Evolutionary conservation across 2,329 filamentous ascomycete species (phyloP), one percentile per base, ranked within the genome.

Genomic region (Alternaria gaisen): DNA sequence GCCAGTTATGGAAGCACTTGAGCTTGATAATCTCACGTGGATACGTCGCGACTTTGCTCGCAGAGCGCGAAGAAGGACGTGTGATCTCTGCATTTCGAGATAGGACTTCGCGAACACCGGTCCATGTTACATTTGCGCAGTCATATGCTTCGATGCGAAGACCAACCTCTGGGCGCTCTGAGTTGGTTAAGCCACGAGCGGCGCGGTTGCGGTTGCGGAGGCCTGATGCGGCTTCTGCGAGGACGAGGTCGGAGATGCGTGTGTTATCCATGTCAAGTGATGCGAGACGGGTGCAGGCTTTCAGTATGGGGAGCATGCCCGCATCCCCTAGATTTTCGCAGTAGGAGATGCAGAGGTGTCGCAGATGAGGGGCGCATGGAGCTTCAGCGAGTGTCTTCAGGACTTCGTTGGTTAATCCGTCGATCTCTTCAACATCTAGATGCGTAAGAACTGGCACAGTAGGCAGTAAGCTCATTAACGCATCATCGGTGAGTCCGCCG

Each of bases 1-100:
- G 94, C 87, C 92, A 97, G 42, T 91, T 93, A 77, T 97, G 97
- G 82, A 94, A 98, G 79, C 93, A 97, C 79, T 97, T 97, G 43
- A 98, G 85, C 6, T 88, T 84, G 61, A 98, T 93, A 58, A 96
- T 87, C 74, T 97, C 90, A 1, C 88, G 87, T 0, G 93, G 91
- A 69, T 90, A 94, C 0, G 85, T 85, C 10, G 84, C 73, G 0
- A 71, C 68, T 28, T 69, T 69, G 30, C 65, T 70, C 5, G 67
- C 62, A 1, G 76, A 77, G 5, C 60, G 67, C 8, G 76, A 53
- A 5, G 67, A 70, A 3, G 84, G 83, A 16, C 85, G 86, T 30
- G 85, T 86, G 44, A 92, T 84, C 71, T 93, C 91, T 11, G 92
- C 88, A 73, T 99, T 98, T 67, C 91, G 88, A 14, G 89, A 93